Percentiles rank a stretch among this genome's conserved stretches.
Conservation (phyloP, 306 rosid genomes). For the Quercus robur region DNA sequence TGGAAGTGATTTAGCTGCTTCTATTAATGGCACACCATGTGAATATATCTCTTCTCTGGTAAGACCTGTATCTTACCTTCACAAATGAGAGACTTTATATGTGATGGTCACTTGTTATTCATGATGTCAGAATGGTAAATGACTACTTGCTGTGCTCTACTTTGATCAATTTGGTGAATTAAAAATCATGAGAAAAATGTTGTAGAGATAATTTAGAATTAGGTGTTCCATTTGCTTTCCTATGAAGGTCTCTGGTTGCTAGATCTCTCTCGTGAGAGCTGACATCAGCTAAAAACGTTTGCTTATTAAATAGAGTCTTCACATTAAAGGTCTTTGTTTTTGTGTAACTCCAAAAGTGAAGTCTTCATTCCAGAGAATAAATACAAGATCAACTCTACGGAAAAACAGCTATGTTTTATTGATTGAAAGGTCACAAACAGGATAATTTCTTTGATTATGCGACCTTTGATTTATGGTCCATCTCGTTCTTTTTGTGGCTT, state of each 20-base stretch:
- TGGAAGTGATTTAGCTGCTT: slow-evolving; percentile 20
- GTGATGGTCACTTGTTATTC: not conserved
- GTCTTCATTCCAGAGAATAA: not conserved
- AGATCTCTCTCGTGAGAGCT: not conserved
- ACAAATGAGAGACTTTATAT: not conserved
- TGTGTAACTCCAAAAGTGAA: not conserved
- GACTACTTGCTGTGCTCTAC: not conserved
- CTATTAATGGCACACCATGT: slow-evolving; percentile 15
- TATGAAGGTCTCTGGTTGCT: too few species aligned
- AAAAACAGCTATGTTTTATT: not conserved
- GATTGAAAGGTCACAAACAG: not conserved
- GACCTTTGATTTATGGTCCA: not conserved
- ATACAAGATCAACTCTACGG: not conserved
- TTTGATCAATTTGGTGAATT: not conserved
- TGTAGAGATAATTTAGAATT: too few species aligned
- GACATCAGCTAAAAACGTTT: not conserved
- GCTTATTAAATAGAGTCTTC: not conserved
- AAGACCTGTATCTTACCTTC: not conserved
- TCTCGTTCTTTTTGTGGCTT: not conserved
- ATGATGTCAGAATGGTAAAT: not conserved
- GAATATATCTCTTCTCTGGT: slow-evolving; percentile 31
- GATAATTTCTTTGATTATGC: not conserved
- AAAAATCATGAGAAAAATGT: not conserved
- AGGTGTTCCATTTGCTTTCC: too few species aligned
- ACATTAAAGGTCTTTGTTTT: not conserved